Evolutionary conservation across 2,329 filamentous ascomycete species (phyloP), one percentile per base, ranked within the genome.

Genomic region (Penicillium brevicompactum): DNA sequence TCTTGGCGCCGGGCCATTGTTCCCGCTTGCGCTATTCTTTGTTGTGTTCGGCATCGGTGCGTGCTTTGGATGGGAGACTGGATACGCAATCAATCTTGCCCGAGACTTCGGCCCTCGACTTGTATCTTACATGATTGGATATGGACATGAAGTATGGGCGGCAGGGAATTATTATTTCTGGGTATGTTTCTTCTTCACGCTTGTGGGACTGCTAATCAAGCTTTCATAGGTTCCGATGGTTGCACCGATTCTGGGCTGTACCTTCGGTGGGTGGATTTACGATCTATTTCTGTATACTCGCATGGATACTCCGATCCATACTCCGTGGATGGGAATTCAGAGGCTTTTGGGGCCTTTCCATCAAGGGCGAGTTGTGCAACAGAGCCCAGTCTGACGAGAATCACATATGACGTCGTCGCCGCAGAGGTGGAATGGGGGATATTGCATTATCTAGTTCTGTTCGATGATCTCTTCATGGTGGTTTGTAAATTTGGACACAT

Each of bases 51-150:
- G 87, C 7, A 84, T 91, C 21, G 87, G 87, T 16, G 85, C 86
- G 31, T 88, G 86, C 67, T 90, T 89, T 64, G 88, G 88, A 6
- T 90, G 86, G 86, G 84, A 91, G 70, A 91, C 88, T 1, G 87
- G 88, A 37, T 91, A 89, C 72, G 88, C 87, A 14, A 89, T 90
- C 61, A 91, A 91, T 65, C 72, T 89, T 41, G 88, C 87, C 34
- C 81, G 88, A 71, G 88, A 91, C 60, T 88, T 91, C 67, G 86
- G 87, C 1, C 87, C 87, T 9, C 78, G 88, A 10, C 70, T 90
- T 42, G 83, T 88, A 58, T 83, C 84, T 1, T 88, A 85, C 67
- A 82, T 86, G 67, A 64, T 90, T 51, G 88, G 88, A 2, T 91
- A 91, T 66, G 86, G 86, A 1, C 71, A 70, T 46, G 81, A 87